Conservation (phyloP, 768 basidiomycete species). For the Aureoboletus auriporus region DNA sequence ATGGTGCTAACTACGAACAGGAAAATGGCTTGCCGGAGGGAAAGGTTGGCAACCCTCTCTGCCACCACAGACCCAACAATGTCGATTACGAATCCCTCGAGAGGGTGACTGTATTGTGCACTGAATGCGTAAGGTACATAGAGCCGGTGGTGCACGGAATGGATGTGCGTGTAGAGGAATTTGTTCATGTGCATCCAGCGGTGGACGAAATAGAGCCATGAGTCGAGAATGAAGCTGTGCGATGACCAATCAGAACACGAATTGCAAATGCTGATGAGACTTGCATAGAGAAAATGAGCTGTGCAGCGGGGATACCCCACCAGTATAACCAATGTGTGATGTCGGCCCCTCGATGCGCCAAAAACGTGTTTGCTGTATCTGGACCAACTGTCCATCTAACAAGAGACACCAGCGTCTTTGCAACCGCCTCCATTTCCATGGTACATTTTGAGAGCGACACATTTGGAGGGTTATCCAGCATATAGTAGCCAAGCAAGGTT, state of each 20-base stretch:
- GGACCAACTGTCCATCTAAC: constrained; percentile 41
- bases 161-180: constrained; percentile 86
- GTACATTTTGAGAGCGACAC: constrained; percentile 33
- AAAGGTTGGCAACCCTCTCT: constrained; percentile 63
- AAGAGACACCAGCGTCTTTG: constrained; percentile 37
- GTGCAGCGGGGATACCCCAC: constrained; percentile 54
- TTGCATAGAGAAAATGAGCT: constrained; percentile 79
- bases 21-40: constrained; percentile 76
- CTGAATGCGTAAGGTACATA: constrained; percentile 47
- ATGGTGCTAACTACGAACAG: constrained; percentile 80
- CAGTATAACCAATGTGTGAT: constrained; percentile 43
- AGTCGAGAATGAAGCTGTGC: constrained; percentile 90
- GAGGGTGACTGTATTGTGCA: constrained; percentile 95
- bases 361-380: constrained; percentile 32
- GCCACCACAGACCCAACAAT: constrained; percentile 75
- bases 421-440: constrained; percentile 18
- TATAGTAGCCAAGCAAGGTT: constrained; percentile 66
- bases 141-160: constrained; percentile 92
- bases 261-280: constrained; percentile 29
- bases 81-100: constrained; percentile 92
- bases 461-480: constrained; percentile 48
- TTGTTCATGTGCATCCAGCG: constrained; percentile 88
- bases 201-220: constrained; percentile 99
- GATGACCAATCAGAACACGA: not conserved
- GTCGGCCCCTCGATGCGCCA: constrained; percentile 35